A percentile compares a stretch with the other conserved stretches of the same genome.
These are phyloP conservation scores for Bipolaris victoriae DNA, from an alignment of 2,329 filamentous ascomycete species.

Conservation along the genomic window DNA sequence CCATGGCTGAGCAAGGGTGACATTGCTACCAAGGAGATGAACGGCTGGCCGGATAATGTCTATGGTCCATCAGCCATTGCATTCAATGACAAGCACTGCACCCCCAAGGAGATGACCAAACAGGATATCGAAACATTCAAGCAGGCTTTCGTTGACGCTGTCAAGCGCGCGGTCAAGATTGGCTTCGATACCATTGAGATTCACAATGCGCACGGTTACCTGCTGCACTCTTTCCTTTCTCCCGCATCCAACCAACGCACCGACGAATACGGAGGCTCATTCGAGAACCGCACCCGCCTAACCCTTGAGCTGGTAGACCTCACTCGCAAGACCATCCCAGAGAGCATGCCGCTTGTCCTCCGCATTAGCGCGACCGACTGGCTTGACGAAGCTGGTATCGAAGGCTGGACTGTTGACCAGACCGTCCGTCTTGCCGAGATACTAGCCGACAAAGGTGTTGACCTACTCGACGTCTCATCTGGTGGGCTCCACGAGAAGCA, in stretches of 20 bases:
- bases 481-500: slow-evolving; percentile 72
- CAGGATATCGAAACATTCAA: slow-evolving; percentile 72
- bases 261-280: slow-evolving; percentile 70
- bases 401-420: slow-evolving; percentile 72
- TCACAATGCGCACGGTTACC: slow-evolving; percentile 80
- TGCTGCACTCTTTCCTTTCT: slow-evolving; percentile 72
- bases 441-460: slow-evolving; percentile 75
- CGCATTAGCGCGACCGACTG: slow-evolving; percentile 78
- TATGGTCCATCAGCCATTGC: slow-evolving; percentile 65
- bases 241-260: slow-evolving; percentile 73
- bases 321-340: slow-evolving; percentile 67
- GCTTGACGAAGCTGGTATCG: slow-evolving; percentile 66
- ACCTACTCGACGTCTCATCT: slow-evolving; percentile 81
- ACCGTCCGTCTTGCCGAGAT: slow-evolving; percentile 68
- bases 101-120: slow-evolving; percentile 70
- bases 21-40: slow-evolving; percentile 61
- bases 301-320: slow-evolving; percentile 70
- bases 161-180: slow-evolving; percentile 60
- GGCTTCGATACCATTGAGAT: slow-evolving; percentile 83
- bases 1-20: slow-evolving; percentile 67
- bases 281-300: slow-evolving; percentile 74
- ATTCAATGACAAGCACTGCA: slow-evolving; percentile 66
- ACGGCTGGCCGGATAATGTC: slow-evolving; percentile 62
- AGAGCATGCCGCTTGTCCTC: slow-evolving; percentile 73
- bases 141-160: slow-evolving; percentile 65